Base-by-base conservation (phyloP, 2,329 filamentous ascomycete species). In the Nemania sp. region DNA sequence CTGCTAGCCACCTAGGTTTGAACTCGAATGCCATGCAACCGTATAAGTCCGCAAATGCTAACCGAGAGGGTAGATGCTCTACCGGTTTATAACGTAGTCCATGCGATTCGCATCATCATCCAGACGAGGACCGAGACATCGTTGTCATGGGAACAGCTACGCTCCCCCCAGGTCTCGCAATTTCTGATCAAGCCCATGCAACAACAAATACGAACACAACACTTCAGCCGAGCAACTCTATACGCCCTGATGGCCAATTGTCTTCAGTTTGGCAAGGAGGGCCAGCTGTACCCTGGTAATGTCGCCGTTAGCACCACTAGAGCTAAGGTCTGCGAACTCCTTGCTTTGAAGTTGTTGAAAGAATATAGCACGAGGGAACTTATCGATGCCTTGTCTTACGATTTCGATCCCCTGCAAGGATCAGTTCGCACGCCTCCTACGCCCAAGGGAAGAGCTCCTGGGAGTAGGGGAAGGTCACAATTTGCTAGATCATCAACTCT, bases 111-210 rank as follows among this genome's bases (percentile, higher is more conserved):
- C 72, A 89, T 94, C 61, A 87, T 98, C 64, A 90, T 98, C 68
- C 88, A 93, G 72, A 87, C 93, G 67, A 90, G 92, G 77, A 97
- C 93, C 80, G 95, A 98, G 82, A 98, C 94, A 1, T 95, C 93
- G 0, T 83, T 98, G 58, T 91, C 93, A 18, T 98, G 94, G 94
- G 95, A 98, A 72, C 95, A 98, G 79, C 85, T 98, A 70, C 89
- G 94, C 71, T 97, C 94, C n/a, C 95, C 95, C 2, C 95, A 98
- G 78, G 91, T 98, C 64, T 97, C 94, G 18, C 94, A 97, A 77
- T 98, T 98, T 78, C 87, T 98, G 41, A 88, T 98, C 77, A 98
- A 98, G 83, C 95, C 95, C 2, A 96, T 98, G 84, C 93, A 96
- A 80, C 92, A 96, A 78, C 92, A 95, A 79, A 94, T 98, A 70